Conservation (phyloP, 2,329 filamentous ascomycete genomes). For the Hyphodiscus sp. region DNA sequence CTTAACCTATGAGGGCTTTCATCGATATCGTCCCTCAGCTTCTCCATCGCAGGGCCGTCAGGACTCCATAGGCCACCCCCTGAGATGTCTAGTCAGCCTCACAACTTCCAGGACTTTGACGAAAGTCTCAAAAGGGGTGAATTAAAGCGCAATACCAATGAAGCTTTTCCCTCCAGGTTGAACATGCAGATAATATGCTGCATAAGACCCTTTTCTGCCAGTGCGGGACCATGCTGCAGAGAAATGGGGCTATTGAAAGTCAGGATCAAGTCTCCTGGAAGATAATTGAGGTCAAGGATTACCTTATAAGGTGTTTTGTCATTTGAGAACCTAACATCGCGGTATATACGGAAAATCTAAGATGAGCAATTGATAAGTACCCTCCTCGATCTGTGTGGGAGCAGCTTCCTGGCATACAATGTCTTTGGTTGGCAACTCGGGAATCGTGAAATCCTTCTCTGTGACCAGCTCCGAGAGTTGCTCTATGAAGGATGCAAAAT, state of each 20-base stretch:
- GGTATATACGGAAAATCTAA: slow-evolving; percentile 72
- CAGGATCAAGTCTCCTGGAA: neutral
- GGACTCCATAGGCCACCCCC: slow-evolving; percentile 74
- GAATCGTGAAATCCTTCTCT: slow-evolving; percentile 72
- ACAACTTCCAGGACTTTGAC: neutral
- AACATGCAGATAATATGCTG: slow-evolving; percentile 70
- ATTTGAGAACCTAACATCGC: slow-evolving; percentile 43
- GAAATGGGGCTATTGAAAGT: slow-evolving; percentile 56
- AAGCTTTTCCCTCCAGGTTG: slow-evolving; percentile 64
- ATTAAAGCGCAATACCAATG: slow-evolving; percentile 42
- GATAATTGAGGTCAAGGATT: slow-evolving; percentile 9
- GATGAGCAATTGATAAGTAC: neutral
- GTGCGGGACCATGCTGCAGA: slow-evolving; percentile 81
- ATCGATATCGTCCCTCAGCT: slow-evolving; percentile 70
- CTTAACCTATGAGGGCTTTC: slow-evolving; percentile 65
- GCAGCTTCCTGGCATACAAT: slow-evolving; percentile 33
- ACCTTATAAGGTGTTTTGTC: slow-evolving; percentile 87
- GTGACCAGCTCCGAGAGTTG: slow-evolving; percentile 63
- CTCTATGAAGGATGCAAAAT: slow-evolving; percentile 76
- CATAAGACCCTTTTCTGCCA: slow-evolving; percentile 80
- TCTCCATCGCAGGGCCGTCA: slow-evolving; percentile 57
- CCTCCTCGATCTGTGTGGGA: neutral
- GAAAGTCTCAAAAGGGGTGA: neutral
- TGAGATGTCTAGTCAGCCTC: neutral
- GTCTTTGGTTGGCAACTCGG: slow-evolving; percentile 80